Percentiles rank a stretch among this genome's conserved stretches.
Evolutionary conservation across 441 rosid species (phyloP).

Genomic region (Eutrema salsugineum): DNA sequence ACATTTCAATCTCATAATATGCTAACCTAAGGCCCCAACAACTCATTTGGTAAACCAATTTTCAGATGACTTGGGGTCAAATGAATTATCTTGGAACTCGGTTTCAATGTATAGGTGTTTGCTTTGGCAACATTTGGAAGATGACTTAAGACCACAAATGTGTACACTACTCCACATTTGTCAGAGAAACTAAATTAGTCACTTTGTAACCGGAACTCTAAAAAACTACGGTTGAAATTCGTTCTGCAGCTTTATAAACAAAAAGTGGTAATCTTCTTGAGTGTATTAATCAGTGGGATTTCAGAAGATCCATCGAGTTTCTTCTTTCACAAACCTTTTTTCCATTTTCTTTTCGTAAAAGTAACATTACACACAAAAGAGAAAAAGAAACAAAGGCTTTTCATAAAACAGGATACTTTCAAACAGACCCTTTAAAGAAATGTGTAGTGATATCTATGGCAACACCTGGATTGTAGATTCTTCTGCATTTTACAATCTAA

Average conservation of each 20-base stretch:
- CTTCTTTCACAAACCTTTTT: background rate
- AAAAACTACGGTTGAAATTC: too few relatives aligned
- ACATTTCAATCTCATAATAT: background rate
- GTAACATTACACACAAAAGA: background rate
- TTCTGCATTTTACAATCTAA: constrained; percentile 6
- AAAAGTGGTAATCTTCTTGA: too few relatives aligned
- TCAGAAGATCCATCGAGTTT: too few relatives aligned
- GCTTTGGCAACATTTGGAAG: background rate
- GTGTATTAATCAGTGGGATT: too few relatives aligned
- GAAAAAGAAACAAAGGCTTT: background rate
- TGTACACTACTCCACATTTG: too few relatives aligned
- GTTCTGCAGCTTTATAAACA: too few relatives aligned
- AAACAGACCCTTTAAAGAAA: background rate
- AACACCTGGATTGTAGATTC: background rate
- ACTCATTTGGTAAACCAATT: background rate
- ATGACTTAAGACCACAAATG: too few relatives aligned
- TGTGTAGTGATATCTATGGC: background rate
- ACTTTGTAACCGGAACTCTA: too few relatives aligned
- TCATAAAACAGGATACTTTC: background rate
- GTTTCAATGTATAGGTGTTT: background rate
- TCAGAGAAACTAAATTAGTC: too few relatives aligned
- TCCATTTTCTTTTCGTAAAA: background rate
- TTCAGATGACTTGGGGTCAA: too few relatives aligned
- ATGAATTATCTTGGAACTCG: too few relatives aligned
- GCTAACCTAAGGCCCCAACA: background rate